phyloP scores from a whole-genome alignment of 83 land plant genomes.

The Picea abies region DNA sequence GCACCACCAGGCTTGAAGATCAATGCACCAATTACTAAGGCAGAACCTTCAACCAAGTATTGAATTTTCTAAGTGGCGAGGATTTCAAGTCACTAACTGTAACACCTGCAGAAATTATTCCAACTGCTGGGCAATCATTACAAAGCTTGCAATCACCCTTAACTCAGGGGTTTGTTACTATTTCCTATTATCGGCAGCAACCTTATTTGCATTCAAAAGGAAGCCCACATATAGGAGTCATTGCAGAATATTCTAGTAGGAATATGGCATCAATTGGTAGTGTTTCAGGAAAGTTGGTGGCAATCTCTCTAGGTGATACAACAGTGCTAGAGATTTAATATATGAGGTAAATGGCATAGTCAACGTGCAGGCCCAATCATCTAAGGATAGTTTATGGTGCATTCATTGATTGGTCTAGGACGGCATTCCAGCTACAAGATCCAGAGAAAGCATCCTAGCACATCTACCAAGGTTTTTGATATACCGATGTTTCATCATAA shows the following conservation, averaged over 20 bases:
- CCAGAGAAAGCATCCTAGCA: no score
- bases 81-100: slow-evolving; percentile 10
- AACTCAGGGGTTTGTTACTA: neutral
- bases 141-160: slow-evolving; percentile 5
- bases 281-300: slow-evolving; percentile 48
- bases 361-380: slow-evolving; percentile 52
- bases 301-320: slow-evolving; percentile 61
- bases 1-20: slow-evolving; percentile 11
- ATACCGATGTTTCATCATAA: no score
- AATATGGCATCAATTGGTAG: slow-evolving; percentile 33
- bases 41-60: neutral
- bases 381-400: neutral
- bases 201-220: slow-evolving; percentile 5
- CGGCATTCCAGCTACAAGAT: no score
- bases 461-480: no score
- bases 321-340: slow-evolving; percentile 34
- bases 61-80: slow-evolving; percentile 17
- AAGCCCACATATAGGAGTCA: slow-evolving; percentile 35
- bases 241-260: slow-evolving; percentile 39
- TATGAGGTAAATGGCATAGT: slow-evolving; percentile 54
- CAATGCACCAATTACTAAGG: neutral
- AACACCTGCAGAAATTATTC: neutral
- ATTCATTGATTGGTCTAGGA: no score
- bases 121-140: neutral
- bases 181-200: neutral